phyloP scores from a whole-genome alignment of 2,329 filamentous ascomycete genomes.

The Aureobasidium sp. region DNA sequence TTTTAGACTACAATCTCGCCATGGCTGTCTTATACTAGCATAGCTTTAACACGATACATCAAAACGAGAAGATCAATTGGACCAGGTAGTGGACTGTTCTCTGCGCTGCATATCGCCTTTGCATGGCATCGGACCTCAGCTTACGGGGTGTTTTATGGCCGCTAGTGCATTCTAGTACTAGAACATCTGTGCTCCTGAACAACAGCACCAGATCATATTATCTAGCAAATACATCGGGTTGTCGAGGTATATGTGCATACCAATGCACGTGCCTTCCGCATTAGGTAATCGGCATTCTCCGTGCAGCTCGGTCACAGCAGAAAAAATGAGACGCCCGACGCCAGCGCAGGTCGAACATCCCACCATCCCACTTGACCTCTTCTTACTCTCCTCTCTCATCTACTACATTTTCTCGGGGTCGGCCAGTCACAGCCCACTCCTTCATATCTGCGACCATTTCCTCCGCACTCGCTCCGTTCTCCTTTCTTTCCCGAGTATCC shows the following conservation, averaged over 20 bases:
- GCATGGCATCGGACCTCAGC: background rate
- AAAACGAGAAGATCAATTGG: background rate
- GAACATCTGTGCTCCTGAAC: background rate
- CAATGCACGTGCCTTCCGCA: background rate
- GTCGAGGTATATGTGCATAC: background rate
- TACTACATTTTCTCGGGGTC: conserved; percentile 15
- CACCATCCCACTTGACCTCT: conserved; percentile 4
- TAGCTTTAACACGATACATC: background rate
- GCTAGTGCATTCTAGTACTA: background rate
- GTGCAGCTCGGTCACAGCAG: background rate
- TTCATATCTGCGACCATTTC: conserved; percentile 23
- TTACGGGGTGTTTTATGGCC: too few relatives aligned
- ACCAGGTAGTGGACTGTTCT: background rate
- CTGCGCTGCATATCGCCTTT: background rate
- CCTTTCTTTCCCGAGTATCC: conserved; percentile 18
- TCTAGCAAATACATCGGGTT: background rate
- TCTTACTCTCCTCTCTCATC: background rate
- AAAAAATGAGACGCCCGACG: conserved; percentile 6
- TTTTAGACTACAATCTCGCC: background rate
- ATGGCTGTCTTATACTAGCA: background rate
- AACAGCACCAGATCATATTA: too few relatives aligned
- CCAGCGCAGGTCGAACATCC: background rate
- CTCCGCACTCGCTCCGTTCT: conserved; percentile 21
- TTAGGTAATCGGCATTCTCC: conserved; percentile 1
- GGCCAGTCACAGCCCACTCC: conserved; percentile 27